Conservation (phyloP, 352 stramenopile species). For the Aphanomyces euteiches region DNA sequence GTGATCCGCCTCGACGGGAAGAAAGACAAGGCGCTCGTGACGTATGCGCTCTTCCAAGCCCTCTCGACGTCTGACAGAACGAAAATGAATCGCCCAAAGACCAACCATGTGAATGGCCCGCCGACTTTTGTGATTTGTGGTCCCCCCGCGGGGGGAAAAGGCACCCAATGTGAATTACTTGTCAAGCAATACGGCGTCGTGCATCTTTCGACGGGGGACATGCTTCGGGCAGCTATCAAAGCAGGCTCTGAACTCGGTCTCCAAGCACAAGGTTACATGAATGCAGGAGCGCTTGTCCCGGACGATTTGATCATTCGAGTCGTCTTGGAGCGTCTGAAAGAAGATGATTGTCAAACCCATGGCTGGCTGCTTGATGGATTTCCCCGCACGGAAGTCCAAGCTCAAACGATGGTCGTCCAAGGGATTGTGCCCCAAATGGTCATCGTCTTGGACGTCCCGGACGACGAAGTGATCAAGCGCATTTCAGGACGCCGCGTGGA, state of each 20-base stretch:
- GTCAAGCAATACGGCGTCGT: conserved; percentile 85
- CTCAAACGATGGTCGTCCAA: conserved; percentile 74
- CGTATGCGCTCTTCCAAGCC: conserved; percentile 16
- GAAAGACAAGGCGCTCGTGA: conserved; percentile 14
- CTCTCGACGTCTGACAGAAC: conserved; percentile 24
- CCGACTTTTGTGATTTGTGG: conserved; percentile 85
- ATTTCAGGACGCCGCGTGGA: conserved; percentile 86
- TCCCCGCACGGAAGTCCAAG: conserved; percentile 88
- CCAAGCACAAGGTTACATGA: conserved; percentile 86
- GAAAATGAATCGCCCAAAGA: conserved; percentile 3
- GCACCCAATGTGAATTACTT: conserved; percentile 91
- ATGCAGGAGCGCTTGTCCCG: conserved; percentile 83
- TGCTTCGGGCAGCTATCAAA: conserved; percentile 86
- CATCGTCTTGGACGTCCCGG: conserved; percentile 88
- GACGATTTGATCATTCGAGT: conserved; percentile 91
- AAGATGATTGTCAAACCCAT: conserved; percentile 79
- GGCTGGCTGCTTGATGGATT: conserved; percentile 96
- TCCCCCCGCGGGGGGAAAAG: conserved; percentile 91
- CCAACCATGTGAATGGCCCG: conserved; percentile 27
- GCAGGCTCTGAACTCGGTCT: conserved; percentile 48
- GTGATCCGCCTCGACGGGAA: conserved; percentile 17
- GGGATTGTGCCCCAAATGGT: conserved; percentile 85
- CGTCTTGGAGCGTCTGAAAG: conserved; percentile 65
- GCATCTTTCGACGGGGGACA: conserved; percentile 91
- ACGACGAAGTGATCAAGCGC: conserved; percentile 83